phyloP scores from a whole-genome alignment of 2,329 filamentous ascomycete species.

The Lasiodiplodia gonubiensis region DNA sequence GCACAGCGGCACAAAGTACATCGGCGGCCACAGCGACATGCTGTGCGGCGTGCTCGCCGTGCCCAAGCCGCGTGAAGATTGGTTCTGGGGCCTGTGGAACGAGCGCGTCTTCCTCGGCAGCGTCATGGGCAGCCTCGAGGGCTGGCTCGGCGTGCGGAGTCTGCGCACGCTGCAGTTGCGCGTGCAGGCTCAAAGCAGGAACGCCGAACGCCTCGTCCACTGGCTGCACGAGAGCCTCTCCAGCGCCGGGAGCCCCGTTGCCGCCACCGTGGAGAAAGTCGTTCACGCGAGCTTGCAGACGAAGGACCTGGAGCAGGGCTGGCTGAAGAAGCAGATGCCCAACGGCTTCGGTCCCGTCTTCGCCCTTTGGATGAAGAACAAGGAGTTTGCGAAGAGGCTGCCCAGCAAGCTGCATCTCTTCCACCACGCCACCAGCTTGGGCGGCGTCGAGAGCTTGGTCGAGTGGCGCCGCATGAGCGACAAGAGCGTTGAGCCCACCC shows the following conservation, averaged over 20 bases:
- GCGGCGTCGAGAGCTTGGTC: constrained; percentile 92
- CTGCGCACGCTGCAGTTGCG: constrained; percentile 85
- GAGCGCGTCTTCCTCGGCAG: constrained; percentile 81
- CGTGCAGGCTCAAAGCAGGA: constrained; percentile 76
- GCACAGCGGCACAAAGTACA: constrained; percentile 95
- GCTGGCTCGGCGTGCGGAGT: constrained; percentile 88
- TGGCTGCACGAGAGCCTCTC: constrained; percentile 64
- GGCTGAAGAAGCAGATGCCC: constrained; percentile 89
- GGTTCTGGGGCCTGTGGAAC: constrained; percentile 58
- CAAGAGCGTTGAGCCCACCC: constrained; percentile 67
- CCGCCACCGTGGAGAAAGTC: constrained; percentile 57
- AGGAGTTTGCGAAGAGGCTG: constrained; percentile 67
- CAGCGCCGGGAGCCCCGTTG: constrained; percentile 41
- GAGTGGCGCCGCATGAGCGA: constrained; percentile 97
- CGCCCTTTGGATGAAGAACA: constrained; percentile 68
- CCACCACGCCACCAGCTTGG: constrained; percentile 92
- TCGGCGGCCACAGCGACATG: constrained; percentile 94
- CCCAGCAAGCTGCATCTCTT: constrained; percentile 83
- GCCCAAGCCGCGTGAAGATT: constrained; percentile 34
- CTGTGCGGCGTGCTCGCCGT: constrained; percentile 83
- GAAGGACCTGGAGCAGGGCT: constrained; percentile 56
- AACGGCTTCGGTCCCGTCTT: constrained; percentile 90
- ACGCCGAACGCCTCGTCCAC: constrained; percentile 69
- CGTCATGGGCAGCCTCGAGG: constrained; percentile 88
- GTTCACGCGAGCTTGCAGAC: constrained; percentile 80